phyloP scores from a whole-genome alignment of 2,329 filamentous ascomycete species.

The Daldinia eschscholtzii region DNA sequence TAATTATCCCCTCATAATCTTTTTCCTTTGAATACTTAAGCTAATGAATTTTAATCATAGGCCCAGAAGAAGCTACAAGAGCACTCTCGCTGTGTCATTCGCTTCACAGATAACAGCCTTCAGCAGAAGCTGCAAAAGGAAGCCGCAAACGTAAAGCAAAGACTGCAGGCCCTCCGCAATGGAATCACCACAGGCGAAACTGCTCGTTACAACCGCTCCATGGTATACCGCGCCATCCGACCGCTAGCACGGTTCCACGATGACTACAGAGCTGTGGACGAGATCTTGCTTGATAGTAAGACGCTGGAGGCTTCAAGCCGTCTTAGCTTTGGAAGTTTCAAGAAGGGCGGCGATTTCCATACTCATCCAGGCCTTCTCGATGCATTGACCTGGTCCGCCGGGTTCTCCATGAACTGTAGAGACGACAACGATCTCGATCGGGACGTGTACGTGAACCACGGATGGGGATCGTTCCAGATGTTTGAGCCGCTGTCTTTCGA shows the following conservation, averaged over 20 bases:
- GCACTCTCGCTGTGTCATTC: constrained; percentile 43
- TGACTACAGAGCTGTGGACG: constrained; percentile 49
- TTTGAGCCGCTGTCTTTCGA: constrained; percentile 38
- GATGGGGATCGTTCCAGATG: constrained; percentile 44
- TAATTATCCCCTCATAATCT: too few species aligned
- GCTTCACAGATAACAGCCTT: constrained; percentile 40
- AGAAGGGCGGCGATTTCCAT: constrained; percentile 38
- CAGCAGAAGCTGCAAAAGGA: constrained; percentile 37
- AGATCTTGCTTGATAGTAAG: constrained; percentile 50
- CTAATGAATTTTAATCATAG: constrained; percentile 1
- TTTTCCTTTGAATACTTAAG: background rate
- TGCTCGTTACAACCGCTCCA: constrained; percentile 61
- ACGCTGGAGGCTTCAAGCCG: constrained; percentile 43
- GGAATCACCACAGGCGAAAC: constrained; percentile 36
- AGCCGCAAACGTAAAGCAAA: constrained; percentile 25
- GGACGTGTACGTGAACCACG: constrained; percentile 48
- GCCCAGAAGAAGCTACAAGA: constrained; percentile 26
- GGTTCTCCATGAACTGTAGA: constrained; percentile 48
- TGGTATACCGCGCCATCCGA: constrained; percentile 48
- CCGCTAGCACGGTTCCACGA: constrained; percentile 48
- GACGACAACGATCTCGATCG: constrained; percentile 43
- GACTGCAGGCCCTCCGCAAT: constrained; percentile 42
- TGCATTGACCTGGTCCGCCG: constrained; percentile 38
- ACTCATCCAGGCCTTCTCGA: constrained; percentile 46
- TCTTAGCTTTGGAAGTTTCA: constrained; percentile 28